Percentiles rank a stretch among this genome's conserved stretches.
phyloP scores from a whole-genome alignment of 495 filamentous ascomycete genomes.

The Pyrenula massariospora region DNA sequence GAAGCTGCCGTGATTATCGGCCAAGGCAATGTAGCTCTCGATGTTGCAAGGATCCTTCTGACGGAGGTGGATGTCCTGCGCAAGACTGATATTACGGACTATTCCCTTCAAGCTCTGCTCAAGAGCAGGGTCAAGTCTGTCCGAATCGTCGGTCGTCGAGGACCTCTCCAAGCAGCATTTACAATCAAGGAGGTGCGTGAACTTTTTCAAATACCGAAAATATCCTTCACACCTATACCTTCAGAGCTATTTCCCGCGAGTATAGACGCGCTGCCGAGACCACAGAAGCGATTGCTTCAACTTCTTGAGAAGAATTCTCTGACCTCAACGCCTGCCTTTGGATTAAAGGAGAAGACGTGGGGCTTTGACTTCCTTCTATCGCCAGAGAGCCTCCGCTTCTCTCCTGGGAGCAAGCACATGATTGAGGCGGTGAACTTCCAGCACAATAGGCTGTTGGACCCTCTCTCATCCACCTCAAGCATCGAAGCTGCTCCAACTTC shows the following conservation, averaged over 20 bases:
- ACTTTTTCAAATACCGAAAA: conserved; percentile 61
- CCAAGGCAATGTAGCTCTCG: conserved; percentile 91
- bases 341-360: conserved; percentile 55
- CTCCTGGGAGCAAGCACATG: conserved; percentile 22
- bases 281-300: conserved; percentile 65
- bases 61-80: conserved; percentile 56
- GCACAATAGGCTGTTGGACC: conserved; percentile 42
- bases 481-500: conserved; percentile 17
- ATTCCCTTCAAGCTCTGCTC: conserved; percentile 62
- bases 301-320: conserved; percentile 62
- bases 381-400: conserved; percentile 54
- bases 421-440: conserved; percentile 56
- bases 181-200: conserved; percentile 91
- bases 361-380: conserved; percentile 71
- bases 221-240: conserved; percentile 62
- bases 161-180: conserved; percentile 69
- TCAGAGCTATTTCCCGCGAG: conserved; percentile 48
- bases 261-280: conserved; percentile 52
- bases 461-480: conserved; percentile 24
- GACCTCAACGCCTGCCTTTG: conserved; percentile 19
- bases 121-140: conserved; percentile 70
- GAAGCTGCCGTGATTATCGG: conserved; percentile 85
- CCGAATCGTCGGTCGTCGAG: conserved; percentile 73
- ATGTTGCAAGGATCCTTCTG: conserved; percentile 82
- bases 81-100: conserved; percentile 77